These are phyloP conservation scores for Fusarium sp. DNA, from an alignment of 2,329 filamentous ascomycete genomes.

Conservation along the genomic window DNA sequence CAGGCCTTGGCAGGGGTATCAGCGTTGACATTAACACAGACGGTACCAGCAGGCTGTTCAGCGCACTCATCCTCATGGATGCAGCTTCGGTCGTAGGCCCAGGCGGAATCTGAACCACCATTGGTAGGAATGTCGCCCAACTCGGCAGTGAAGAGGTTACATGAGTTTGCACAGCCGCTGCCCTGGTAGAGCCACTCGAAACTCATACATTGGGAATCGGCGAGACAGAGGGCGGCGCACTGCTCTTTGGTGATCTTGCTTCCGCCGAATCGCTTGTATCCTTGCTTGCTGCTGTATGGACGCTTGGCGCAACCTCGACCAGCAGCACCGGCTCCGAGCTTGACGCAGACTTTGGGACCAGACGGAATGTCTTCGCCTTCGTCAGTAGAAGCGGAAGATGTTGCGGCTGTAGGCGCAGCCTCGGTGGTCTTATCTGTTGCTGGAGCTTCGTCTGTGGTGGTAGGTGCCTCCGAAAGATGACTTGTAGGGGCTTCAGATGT, in stretches of 20 bases:
- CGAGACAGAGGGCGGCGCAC: conserved; percentile 35
- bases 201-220: conserved; percentile 28
- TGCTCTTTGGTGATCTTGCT: conserved; percentile 33
- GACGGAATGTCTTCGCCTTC: not conserved
- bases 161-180: conserved; percentile 32
- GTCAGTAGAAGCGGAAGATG: not conserved
- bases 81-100: conserved; percentile 37
- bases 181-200: conserved; percentile 34
- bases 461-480: not conserved
- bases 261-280: conserved; percentile 27
- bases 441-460: not conserved
- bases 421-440: not conserved
- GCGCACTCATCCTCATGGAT: conserved; percentile 24
- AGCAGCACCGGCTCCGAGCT: conserved; percentile 15
- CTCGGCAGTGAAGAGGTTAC: conserved; percentile 17
- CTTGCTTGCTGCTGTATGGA: conserved; percentile 32
- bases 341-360: conserved; percentile 29
- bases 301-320: conserved; percentile 33
- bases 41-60: conserved; percentile 12
- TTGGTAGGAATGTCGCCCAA: conserved; percentile 13
- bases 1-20: conserved; percentile 33
- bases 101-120: conserved; percentile 19
- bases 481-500: not conserved
- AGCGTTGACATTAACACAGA: conserved; percentile 34
- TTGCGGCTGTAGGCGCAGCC: not conserved